Conservation (phyloP, 345 rosid genomes). For the Ceriops zippeliana region DNA sequence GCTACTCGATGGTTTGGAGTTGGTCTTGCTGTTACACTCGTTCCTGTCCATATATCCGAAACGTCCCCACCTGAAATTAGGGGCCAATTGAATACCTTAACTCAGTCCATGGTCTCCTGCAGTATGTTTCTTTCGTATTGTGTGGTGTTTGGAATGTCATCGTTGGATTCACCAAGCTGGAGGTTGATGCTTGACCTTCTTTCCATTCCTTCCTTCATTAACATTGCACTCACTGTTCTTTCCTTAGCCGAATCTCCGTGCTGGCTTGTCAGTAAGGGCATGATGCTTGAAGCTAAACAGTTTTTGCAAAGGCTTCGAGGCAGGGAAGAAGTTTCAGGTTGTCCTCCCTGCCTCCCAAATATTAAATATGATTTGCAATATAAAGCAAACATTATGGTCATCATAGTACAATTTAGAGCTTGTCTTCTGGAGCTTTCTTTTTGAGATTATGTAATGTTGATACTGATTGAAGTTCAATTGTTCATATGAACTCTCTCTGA, state of each 20-base stretch:
- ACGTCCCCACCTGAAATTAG: conserved; percentile 46
- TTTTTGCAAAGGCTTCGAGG: conserved; percentile 39
- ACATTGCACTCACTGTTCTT: conserved; percentile 25
- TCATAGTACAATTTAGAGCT: no score
- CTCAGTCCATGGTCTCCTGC: conserved; percentile 40
- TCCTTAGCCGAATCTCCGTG: conserved; percentile 45
- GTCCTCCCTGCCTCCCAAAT: background rate
- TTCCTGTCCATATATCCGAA: conserved; percentile 46
- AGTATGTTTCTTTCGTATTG: conserved; percentile 46
- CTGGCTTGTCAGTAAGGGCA: conserved; percentile 50
- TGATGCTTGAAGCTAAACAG: conserved; percentile 31
- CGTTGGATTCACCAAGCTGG: conserved; percentile 40
- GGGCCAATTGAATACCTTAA: conserved; percentile 41
- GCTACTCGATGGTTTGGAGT: conserved; percentile 40
- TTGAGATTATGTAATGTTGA: no score
- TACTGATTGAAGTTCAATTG: background rate
- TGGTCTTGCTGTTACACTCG: conserved; percentile 44
- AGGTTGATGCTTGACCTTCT: conserved; percentile 48
- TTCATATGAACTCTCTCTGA: background rate
- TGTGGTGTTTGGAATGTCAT: conserved; percentile 41
- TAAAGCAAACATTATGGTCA: background rate
- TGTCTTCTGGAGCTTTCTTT: no score
- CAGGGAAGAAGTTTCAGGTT: conserved; percentile 43
- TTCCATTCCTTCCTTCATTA: conserved; percentile 33
- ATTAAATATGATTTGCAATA: background rate